Conservation (phyloP, 768 basidiomycete genomes). For the Tulasnella sp. region DNA sequence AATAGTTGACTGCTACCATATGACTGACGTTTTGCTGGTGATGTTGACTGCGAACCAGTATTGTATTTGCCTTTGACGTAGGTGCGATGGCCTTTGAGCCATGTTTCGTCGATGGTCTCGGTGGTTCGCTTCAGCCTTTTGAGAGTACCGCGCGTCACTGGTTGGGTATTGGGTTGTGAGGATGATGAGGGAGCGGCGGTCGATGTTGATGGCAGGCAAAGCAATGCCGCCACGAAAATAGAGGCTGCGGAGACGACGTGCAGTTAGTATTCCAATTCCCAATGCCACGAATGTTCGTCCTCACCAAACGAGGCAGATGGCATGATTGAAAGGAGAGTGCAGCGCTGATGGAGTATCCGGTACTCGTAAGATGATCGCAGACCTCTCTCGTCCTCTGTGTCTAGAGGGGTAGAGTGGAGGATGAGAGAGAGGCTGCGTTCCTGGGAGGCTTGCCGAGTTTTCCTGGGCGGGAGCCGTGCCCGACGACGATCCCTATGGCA, state of each 20-base stretch:
- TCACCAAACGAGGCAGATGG: background rate
- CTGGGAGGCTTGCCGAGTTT: background rate
- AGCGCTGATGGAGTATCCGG: background rate
- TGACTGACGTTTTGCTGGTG: background rate
- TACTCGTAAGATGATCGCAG: background rate
- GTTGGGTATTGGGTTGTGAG: background rate
- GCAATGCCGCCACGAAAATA: background rate
- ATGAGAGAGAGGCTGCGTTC: background rate
- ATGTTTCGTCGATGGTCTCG: background rate
- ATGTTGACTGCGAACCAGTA: background rate
- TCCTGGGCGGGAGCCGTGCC: background rate
- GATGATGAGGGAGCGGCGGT: background rate
- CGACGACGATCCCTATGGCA: background rate
- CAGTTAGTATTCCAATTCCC: background rate
- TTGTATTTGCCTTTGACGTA: background rate
- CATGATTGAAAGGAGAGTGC: background rate
- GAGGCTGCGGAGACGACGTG: background rate
- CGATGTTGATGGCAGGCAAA: background rate
- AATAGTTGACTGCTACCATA: background rate
- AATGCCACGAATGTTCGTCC: background rate
- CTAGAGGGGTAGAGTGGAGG: background rate
- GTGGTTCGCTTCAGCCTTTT: background rate
- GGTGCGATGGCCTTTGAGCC: background rate
- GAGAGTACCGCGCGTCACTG: background rate
- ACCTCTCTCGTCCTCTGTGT: background rate